Evolutionary conservation across 1,284 basidiomycete species (phyloP), one percentile per base, ranked within the genome.

Genomic region (Ustilago shanxiensis): DNA sequence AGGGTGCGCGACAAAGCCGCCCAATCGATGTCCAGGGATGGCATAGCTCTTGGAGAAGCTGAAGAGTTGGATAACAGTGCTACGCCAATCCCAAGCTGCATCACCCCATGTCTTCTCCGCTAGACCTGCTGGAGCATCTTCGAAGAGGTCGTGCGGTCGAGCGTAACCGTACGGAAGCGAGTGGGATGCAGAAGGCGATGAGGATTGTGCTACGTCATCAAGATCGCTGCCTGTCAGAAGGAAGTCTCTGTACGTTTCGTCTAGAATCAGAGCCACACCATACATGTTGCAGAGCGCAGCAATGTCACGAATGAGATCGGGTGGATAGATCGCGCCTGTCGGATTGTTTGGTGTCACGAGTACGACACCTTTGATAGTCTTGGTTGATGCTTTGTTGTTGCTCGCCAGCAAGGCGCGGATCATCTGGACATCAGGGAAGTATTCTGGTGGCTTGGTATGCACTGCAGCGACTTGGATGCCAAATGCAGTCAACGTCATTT

Each of bases 11-110:
- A 91, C 89, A 68, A 95, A 89, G 5, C 90, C 89, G 1, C 94
- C 94, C 0, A 95, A 89, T 16, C 94, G 90, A 85, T 94, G 92
- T 0, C 94, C 94, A 0, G 94, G 94, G 49, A 96, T 90, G 62
- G 91, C 90, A 86, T 94, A 95, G 20, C 91, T 91, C 87, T 95
- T 94, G 67, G 90, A 91, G 51, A 80, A 78, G 59, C 72, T 77
- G 55, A 79, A 77, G 20, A 78, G 56, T 39, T 77, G 77, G 16
- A 82, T 80, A 29, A 82, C 16, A 7, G 77, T 88, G 92, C 92
- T 93, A 47, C 87, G 85, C 81, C 87, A 87, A 60, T 86, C 80
- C 67, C 84, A 81, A 50, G 56, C 50, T 0, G 62, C 8, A 44
- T 44, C 41, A 29, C 73, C 60, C 41, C 59, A 66, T 31, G 45